A percentile compares a stretch with the other conserved stretches of the same genome.
Conservation (phyloP, 179 eudicot genomes). For the Gypsophila paniculata region DNA sequence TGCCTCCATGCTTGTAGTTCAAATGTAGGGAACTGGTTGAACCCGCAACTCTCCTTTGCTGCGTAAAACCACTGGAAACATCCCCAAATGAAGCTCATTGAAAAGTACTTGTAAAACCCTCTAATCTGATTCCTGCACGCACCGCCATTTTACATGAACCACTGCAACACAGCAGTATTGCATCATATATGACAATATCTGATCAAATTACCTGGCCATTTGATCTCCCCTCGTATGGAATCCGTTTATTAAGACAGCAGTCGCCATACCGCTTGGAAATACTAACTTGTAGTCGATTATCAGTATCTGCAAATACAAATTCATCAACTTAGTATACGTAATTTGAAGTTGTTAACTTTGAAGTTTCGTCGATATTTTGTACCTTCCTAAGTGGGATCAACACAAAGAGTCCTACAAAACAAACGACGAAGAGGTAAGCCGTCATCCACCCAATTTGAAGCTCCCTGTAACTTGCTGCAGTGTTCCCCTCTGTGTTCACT, state of each 20-base stretch:
- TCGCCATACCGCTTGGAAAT: slow-evolving; percentile 82
- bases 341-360: no score
- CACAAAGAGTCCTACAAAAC: slow-evolving; percentile 77
- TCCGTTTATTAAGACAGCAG: slow-evolving; percentile 80
- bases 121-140: slow-evolving; percentile 66
- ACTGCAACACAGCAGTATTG: no score
- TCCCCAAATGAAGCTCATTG: slow-evolving; percentile 76
- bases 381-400: slow-evolving; percentile 84
- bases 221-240: slow-evolving; percentile 60
- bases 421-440: slow-evolving; percentile 58
- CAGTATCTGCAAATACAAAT: slow-evolving; percentile 60
- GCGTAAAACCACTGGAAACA: slow-evolving; percentile 83
- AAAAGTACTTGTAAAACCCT: slow-evolving; percentile 58
- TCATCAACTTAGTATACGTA: no score
- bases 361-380: no score
- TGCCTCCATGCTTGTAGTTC: slow-evolving; percentile 69
- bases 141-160: neutral
- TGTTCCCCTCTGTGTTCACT: slow-evolving; percentile 50
- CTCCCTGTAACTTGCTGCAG: slow-evolving; percentile 63
- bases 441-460: slow-evolving; percentile 75
- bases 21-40: slow-evolving; percentile 73
- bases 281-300: slow-evolving; percentile 67
- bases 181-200: no score
- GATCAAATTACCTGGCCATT: slow-evolving; percentile 60
- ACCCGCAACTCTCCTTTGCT: slow-evolving; percentile 65